Evolutionary conservation across 23 red algal genomes (phyloP).

Genomic region (Gracilaria gracilis): DNA sequence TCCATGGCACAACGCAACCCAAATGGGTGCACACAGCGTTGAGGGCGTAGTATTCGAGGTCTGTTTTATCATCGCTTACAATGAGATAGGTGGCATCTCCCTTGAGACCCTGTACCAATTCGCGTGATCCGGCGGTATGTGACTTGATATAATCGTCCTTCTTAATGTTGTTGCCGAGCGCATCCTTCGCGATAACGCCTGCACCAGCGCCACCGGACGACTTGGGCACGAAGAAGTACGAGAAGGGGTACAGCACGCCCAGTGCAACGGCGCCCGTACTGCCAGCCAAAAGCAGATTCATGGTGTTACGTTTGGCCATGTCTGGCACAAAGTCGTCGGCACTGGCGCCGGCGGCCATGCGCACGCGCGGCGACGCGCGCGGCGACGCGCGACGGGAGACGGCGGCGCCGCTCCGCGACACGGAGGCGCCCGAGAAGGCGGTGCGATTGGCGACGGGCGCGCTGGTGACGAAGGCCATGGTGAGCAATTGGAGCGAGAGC

Average conservation of each 20-base stretch:
- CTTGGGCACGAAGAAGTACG: slow-evolving; percentile 90
- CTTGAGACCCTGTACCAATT: slow-evolving; percentile 92
- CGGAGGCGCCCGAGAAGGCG: slow-evolving; percentile 40
- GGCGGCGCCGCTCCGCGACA: slow-evolving; percentile 18
- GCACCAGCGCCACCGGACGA: slow-evolving; percentile 51
- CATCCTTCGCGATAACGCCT: slow-evolving; percentile 84
- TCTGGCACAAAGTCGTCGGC: slow-evolving; percentile 90
- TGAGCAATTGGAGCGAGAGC: neutral
- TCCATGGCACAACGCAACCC: slow-evolving; percentile 98
- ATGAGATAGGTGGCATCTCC: slow-evolving; percentile 96
- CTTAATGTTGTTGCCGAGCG: slow-evolving; percentile 85
- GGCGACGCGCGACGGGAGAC: neutral
- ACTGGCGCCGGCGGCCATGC: slow-evolving; percentile 73
- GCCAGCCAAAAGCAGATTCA: slow-evolving; percentile 90
- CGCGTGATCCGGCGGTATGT: slow-evolving; percentile 76
- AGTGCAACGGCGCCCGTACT: slow-evolving; percentile 75
- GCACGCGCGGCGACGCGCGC: slow-evolving; percentile 5
- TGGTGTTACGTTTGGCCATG: slow-evolving; percentile 90
- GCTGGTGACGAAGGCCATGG: slow-evolving; percentile 74
- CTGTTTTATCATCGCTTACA: slow-evolving; percentile 79
- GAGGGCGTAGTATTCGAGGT: slow-evolving; percentile 83
- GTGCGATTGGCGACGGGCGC: slow-evolving; percentile 36
- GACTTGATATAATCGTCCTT: slow-evolving; percentile 77
- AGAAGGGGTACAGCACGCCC: slow-evolving; percentile 70
- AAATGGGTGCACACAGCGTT: slow-evolving; percentile 99